phyloP scores from a whole-genome alignment of 2,329 filamentous ascomycete genomes.

The Orbilia brochopaga region DNA sequence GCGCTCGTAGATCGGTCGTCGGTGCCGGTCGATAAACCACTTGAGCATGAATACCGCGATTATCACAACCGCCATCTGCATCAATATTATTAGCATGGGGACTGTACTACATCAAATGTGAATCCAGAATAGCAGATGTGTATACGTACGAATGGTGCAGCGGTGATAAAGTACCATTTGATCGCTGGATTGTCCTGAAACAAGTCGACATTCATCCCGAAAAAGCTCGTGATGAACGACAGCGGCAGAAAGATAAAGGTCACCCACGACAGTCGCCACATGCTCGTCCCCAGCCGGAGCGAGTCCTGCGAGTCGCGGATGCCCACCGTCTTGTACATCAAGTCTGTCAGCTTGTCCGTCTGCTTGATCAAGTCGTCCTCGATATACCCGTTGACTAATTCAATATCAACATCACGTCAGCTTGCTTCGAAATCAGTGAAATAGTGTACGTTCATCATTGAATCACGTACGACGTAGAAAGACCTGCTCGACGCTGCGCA shows the following conservation, averaged over 20 bases:
- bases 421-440: constrained; percentile 51
- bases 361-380: constrained; percentile 63
- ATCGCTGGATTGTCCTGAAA: constrained; percentile 60
- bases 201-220: constrained; percentile 63
- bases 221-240: constrained; percentile 56
- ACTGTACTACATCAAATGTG: too few relatives aligned
- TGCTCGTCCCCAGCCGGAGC: constrained; percentile 59
- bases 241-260: constrained; percentile 60
- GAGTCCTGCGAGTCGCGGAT: constrained; percentile 63
- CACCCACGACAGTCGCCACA: constrained; percentile 58
- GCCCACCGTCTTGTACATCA: constrained; percentile 64
- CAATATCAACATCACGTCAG: constrained; percentile 58
- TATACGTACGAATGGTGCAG: constrained; percentile 59
- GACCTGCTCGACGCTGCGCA: constrained; percentile 43
- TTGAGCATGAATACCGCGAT: constrained; percentile 59
- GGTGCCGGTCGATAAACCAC: constrained; percentile 53
- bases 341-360: constrained; percentile 62
- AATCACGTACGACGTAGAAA: constrained; percentile 28
- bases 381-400: constrained; percentile 60
- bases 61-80: constrained; percentile 59
- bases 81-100: neutral
- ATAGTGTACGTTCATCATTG: constrained; percentile 40
- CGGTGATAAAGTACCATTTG: constrained; percentile 63
- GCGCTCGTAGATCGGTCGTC: constrained; percentile 55
- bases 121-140: too few relatives aligned